Evolutionary conservation across 495 filamentous ascomycete genomes (phyloP).

Genomic region (Podospora australis): DNA sequence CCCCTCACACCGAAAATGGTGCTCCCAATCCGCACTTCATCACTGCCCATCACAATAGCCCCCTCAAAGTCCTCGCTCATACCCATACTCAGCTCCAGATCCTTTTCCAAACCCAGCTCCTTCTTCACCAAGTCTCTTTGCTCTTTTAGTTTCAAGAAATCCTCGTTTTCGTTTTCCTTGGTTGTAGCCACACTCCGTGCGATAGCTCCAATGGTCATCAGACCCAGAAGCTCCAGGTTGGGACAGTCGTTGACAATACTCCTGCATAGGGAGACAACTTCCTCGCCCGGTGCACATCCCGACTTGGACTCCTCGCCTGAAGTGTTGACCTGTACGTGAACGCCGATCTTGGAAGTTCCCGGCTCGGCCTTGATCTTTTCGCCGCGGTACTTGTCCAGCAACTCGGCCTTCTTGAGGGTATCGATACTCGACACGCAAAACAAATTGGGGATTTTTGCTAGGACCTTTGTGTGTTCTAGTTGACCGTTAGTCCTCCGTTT

Average conservation of each 20-base stretch:
- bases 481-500: background rate
- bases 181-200: conserved; percentile 66
- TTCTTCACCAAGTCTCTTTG: conserved; percentile 56
- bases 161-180: conserved; percentile 78
- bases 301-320: conserved; percentile 82
- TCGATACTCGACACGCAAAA: conserved; percentile 92
- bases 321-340: conserved; percentile 94
- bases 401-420: conserved; percentile 72
- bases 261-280: conserved; percentile 54
- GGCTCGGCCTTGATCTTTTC: conserved; percentile 39
- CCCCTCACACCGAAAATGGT: conserved; percentile 85
- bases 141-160: conserved; percentile 65
- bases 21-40: conserved; percentile 91
- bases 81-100: conserved; percentile 57
- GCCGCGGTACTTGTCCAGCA: conserved; percentile 69
- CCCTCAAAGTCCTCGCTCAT: conserved; percentile 97
- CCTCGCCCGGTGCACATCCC: conserved; percentile 60
- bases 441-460: conserved; percentile 84
- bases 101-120: conserved; percentile 34
- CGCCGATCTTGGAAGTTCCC: conserved; percentile 46
- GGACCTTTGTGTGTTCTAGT: conserved; percentile 50
- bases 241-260: conserved; percentile 65
- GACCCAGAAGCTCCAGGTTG: conserved; percentile 63
- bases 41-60: conserved; percentile 74
- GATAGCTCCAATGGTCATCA: conserved; percentile 98